Conservation (phyloP, 306 rosid species). For the Quercus bicolor region DNA sequence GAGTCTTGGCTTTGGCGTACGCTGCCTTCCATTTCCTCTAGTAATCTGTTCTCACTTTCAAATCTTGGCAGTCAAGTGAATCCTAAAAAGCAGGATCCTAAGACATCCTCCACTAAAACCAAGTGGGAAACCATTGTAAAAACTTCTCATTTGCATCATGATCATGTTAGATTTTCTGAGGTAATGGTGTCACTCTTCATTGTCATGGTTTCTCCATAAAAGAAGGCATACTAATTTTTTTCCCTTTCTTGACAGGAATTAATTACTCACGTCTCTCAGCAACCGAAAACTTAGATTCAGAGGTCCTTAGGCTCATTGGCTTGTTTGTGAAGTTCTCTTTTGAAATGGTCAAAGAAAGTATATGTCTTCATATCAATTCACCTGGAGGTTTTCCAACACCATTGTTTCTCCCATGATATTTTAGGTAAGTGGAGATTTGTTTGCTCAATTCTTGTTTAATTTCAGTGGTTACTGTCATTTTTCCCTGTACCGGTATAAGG, state of each 20-base stretch:
- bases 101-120: conserved; percentile 38
- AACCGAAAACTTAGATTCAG: conserved; percentile 43
- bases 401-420: conserved; percentile 10
- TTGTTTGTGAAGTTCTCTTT: conserved; percentile 10
- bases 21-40: conserved; percentile 50
- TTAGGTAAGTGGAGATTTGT: conserved; percentile 12
- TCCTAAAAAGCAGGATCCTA: conserved; percentile 39
- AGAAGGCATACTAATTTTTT: neutral
- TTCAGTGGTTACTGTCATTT: neutral
- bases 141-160: conserved; percentile 62
- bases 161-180: conserved; percentile 83
- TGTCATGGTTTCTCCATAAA: neutral
- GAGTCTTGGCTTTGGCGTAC: conserved; percentile 97
- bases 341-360: conserved; percentile 8
- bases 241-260: conserved; percentile 59
- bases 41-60: conserved; percentile 38
- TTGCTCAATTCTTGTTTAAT: neutral
- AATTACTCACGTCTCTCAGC: conserved; percentile 45
- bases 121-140: conserved; percentile 98
- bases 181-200: conserved; percentile 39
- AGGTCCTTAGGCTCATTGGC: conserved; percentile 17
- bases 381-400: conserved; percentile 9
- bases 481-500: neutral
- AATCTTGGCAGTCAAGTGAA: conserved; percentile 28
- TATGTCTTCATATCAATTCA: neutral